Conservation (phyloP, 352 stramenopile species). For the Ophiocytium majus region DNA sequence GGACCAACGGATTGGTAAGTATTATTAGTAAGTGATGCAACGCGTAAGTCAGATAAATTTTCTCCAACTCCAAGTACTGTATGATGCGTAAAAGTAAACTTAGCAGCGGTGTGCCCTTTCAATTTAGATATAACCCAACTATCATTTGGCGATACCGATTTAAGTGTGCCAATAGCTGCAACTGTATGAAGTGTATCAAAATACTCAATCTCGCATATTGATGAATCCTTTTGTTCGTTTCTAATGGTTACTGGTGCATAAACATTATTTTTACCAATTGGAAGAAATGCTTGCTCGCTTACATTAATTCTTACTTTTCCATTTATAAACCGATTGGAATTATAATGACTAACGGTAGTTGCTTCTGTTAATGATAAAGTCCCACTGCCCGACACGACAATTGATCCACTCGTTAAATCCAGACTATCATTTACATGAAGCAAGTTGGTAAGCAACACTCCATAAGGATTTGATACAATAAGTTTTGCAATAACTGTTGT, state of each 20-base stretch:
- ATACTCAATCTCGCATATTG: constrained; percentile 21
- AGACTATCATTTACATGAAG: constrained; percentile 22
- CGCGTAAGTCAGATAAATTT: constrained; percentile 21
- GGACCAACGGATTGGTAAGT: constrained; percentile 19
- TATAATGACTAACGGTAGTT: constrained; percentile 22
- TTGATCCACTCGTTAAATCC: constrained; percentile 20
- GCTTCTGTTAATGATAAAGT: constrained; percentile 22
- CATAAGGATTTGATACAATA: constrained; percentile 22
- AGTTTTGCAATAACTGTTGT: constrained; percentile 22
- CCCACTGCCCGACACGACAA: constrained; percentile 16
- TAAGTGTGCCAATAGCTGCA: constrained; percentile 19
- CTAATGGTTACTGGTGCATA: constrained; percentile 20
- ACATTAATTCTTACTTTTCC: constrained; percentile 22
- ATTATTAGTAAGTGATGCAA: constrained; percentile 22
- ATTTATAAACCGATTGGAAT: constrained; percentile 22
- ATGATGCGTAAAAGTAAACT: constrained; percentile 22
- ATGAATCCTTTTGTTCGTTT: constrained; percentile 22
- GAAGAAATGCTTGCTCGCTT: constrained; percentile 19
- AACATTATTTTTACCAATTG: constrained; percentile 23
- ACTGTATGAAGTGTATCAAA: constrained; percentile 22
- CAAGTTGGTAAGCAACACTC: constrained; percentile 19
- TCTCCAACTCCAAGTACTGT: constrained; percentile 19
- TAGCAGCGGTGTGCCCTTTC: constrained; percentile 17
- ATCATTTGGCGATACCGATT: constrained; percentile 20
- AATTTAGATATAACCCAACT: constrained; percentile 22